These are phyloP conservation scores for Calonectria hawksworthii DNA, from an alignment of 2,329 filamentous ascomycete genomes.

Conservation along the genomic window DNA sequence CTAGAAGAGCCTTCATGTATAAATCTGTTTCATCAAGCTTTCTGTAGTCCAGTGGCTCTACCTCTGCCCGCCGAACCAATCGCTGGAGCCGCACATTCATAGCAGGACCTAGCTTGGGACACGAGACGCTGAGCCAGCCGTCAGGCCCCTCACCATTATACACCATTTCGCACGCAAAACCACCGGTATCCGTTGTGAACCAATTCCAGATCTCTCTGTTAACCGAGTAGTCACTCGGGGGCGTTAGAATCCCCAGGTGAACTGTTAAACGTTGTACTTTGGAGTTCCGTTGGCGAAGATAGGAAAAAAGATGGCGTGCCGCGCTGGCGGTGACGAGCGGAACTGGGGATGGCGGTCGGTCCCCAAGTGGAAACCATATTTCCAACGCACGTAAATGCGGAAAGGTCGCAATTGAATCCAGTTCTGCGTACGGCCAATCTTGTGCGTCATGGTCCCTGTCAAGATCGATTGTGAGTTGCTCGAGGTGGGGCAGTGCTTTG, in stretches of 20 bases:
- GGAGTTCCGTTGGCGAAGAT: constrained; percentile 12
- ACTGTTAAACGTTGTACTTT: constrained; percentile 18
- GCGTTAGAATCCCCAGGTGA: constrained; percentile 6
- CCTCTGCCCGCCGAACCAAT: not conserved
- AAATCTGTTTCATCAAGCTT: not conserved
- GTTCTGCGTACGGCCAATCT: constrained; percentile 15
- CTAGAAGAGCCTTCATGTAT: constrained; percentile 10
- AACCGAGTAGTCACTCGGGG: not conserved
- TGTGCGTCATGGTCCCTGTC: not conserved
- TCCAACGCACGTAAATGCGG: constrained; percentile 15
- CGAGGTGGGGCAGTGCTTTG: constrained; percentile 3
- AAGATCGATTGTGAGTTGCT: constrained; percentile 20
- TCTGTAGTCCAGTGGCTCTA: not conserved
- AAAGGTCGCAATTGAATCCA: constrained; percentile 22
- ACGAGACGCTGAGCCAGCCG: constrained; percentile 7
- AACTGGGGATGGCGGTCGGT: not conserved
- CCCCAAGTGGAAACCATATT: constrained; percentile 13
- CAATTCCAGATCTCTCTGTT: not conserved
- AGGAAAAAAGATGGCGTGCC: constrained; percentile 3
- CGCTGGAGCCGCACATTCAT: constrained; percentile 16
- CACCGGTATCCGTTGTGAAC: not conserved
- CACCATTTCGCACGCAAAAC: constrained; percentile 18
- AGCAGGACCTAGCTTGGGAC: not conserved
- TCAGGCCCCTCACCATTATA: not conserved
- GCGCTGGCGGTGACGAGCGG: constrained; percentile 16